Evolutionary conservation across 2,329 filamentous ascomycete species (phyloP).

Genomic region (Aspergillus fumigatus): DNA sequence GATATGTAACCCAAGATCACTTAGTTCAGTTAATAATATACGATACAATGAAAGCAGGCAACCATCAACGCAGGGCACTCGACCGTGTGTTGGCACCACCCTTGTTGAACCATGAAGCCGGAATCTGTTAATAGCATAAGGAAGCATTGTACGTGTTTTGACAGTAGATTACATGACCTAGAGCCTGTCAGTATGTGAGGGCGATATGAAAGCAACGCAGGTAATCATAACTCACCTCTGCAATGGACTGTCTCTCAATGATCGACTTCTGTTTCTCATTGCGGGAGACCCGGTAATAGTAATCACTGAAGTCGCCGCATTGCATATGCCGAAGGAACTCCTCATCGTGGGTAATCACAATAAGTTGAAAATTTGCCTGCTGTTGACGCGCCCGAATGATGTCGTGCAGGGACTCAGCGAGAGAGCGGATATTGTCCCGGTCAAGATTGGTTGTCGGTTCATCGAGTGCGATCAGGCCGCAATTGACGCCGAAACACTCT

Average conservation of each 20-base stretch:
- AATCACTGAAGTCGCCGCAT: conserved; percentile 86
- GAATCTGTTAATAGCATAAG: neutral
- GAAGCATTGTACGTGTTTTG: neutral
- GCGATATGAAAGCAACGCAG: neutral
- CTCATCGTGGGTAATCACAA: conserved; percentile 98
- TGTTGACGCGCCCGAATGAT: conserved; percentile 80
- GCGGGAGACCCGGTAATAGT: conserved; percentile 81
- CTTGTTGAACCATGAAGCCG: neutral
- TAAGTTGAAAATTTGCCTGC: conserved; percentile 94
- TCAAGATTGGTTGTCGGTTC: conserved; percentile 98
- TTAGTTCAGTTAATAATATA: neutral
- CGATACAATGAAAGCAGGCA: conserved; percentile 1
- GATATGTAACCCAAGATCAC: neutral
- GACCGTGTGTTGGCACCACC: neutral
- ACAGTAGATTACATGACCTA: neutral
- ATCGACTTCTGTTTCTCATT: conserved; percentile 82
- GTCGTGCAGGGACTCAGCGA: conserved; percentile 77
- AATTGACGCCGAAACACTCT: conserved; percentile 94
- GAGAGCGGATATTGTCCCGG: conserved; percentile 84
- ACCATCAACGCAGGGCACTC: neutral
- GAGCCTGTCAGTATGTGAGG: neutral
- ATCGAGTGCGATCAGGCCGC: conserved; percentile 92
- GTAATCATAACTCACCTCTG: conserved; percentile 36
- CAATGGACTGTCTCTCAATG: conserved; percentile 63
- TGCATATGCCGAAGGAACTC: conserved; percentile 92